These are phyloP conservation scores for Mycena leptocephala DNA, from an alignment of 768 basidiomycete genomes.

Conservation along the genomic window DNA sequence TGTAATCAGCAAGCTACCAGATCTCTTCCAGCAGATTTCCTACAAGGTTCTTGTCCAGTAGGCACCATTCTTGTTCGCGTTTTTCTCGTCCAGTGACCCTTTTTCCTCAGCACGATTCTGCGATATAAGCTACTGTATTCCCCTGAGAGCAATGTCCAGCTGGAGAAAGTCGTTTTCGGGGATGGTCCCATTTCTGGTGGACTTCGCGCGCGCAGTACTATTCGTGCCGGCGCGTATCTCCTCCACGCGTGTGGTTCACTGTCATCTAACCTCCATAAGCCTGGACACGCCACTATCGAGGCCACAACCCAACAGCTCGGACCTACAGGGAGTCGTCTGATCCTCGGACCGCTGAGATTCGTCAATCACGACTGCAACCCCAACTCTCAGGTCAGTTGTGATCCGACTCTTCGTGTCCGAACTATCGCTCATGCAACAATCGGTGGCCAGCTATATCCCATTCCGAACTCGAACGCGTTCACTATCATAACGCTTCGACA, in stretches of 20 bases:
- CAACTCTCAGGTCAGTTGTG: conserved; percentile 24
- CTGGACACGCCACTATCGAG: conserved; percentile 25
- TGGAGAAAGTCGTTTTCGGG: conserved; percentile 34
- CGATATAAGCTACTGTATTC: conserved; percentile 33
- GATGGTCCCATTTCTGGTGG: conserved; percentile 21
- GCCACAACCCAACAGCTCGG: conserved; percentile 26
- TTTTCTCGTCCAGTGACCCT: neutral
- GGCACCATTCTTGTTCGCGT: neutral
- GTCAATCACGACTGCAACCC: conserved; percentile 35
- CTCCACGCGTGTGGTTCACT: conserved; percentile 30
- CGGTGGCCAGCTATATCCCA: conserved; percentile 19
- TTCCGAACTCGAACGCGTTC: conserved; percentile 27
- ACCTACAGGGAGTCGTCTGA: conserved; percentile 25
- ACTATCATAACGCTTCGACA: conserved; percentile 22
- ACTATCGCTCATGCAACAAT: neutral
- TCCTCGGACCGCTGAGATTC: conserved; percentile 35
- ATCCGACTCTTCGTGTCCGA: neutral
- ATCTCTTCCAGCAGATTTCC: neutral
- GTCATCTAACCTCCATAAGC: conserved; percentile 19
- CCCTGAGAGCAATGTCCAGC: conserved; percentile 13
- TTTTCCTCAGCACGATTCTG: conserved; percentile 12
- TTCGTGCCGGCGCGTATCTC: conserved; percentile 22
- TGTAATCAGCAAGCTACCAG: neutral
- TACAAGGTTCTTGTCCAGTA: conserved; percentile 24
- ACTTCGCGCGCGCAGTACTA: conserved; percentile 21